Evolutionary conservation across 768 basidiomycete genomes (phyloP).

Genomic region (Podaxis rugospora): DNA sequence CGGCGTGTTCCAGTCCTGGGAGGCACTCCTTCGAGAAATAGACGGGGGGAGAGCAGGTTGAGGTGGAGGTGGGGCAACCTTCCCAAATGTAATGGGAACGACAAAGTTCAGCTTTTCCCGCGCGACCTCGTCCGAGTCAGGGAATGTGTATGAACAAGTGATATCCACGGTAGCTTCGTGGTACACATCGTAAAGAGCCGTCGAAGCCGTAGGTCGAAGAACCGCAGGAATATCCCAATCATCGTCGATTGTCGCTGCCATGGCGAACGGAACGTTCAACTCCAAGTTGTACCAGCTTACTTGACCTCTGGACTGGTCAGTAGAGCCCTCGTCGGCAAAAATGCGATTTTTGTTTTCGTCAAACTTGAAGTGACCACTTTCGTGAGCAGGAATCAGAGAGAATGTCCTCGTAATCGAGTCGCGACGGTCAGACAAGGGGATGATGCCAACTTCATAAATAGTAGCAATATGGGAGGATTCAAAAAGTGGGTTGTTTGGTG

Average conservation of each 20-base stretch:
- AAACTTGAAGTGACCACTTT: constrained; percentile 45
- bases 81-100: constrained; percentile 50
- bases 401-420: constrained; percentile 31
- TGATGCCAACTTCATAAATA: constrained; percentile 45
- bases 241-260: constrained; percentile 20
- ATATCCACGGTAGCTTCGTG: constrained; percentile 55
- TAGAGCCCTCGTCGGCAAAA: constrained; percentile 33
- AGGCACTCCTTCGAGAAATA: neutral
- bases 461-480: constrained; percentile 51
- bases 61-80: constrained; percentile 30
- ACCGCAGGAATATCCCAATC: constrained; percentile 36
- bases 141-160: constrained; percentile 49
- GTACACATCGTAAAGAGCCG: constrained; percentile 53
- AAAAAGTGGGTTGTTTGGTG: constrained; percentile 56
- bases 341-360: constrained; percentile 41
- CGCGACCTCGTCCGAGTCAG: constrained; percentile 28
- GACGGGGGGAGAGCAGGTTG: constrained; percentile 10
- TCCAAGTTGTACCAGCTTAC: constrained; percentile 60
- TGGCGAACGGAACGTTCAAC: constrained; percentile 45
- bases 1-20: neutral
- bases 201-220: constrained; percentile 41
- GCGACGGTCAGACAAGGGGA: constrained; percentile 16
- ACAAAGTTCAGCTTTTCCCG: constrained; percentile 35
- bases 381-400: constrained; percentile 45
- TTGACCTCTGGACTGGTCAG: constrained; percentile 17